These are phyloP conservation scores for Saposhnikovia divaricata DNA, from an alignment of 129 eudicot species.

Conservation along the genomic window DNA sequence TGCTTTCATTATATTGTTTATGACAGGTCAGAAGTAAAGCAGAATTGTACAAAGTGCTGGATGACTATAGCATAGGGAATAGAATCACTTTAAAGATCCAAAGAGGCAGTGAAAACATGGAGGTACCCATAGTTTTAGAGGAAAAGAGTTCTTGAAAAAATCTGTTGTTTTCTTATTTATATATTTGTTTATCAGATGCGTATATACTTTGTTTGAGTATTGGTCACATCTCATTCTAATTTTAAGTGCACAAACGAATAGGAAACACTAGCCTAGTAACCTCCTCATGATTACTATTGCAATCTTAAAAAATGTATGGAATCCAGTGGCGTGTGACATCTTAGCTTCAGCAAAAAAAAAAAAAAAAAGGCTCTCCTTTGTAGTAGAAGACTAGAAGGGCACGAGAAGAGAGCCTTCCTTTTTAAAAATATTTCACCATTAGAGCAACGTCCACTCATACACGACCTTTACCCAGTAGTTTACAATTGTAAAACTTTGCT, in stretches of 20 bases:
- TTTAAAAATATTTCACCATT: background rate
- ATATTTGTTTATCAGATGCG: background rate
- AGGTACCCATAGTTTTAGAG: constrained; percentile 52
- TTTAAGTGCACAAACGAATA: background rate
- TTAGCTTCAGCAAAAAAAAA: background rate
- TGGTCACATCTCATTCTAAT: background rate
- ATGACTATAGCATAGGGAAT: constrained; percentile 77
- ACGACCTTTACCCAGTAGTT: background rate
- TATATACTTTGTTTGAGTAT: background rate
- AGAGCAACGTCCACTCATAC: background rate
- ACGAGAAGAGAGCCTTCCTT: background rate
- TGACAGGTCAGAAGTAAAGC: constrained; percentile 81
- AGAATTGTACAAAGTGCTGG: constrained; percentile 61
- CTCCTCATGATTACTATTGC: background rate
- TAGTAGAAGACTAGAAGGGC: background rate
- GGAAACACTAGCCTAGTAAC: background rate
- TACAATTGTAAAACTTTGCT: background rate
- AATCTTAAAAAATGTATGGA: background rate
- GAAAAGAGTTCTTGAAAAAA: constrained; percentile 40
- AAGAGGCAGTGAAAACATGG: constrained; percentile 62
- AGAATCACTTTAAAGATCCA: constrained; percentile 53
- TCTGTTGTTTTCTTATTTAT: background rate
- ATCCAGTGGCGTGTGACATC: background rate
- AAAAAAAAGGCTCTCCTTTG: background rate
- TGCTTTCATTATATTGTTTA: constrained; percentile 9